phyloP scores from a whole-genome alignment of 305 asterid species.

The Solanum hybrid region DNA sequence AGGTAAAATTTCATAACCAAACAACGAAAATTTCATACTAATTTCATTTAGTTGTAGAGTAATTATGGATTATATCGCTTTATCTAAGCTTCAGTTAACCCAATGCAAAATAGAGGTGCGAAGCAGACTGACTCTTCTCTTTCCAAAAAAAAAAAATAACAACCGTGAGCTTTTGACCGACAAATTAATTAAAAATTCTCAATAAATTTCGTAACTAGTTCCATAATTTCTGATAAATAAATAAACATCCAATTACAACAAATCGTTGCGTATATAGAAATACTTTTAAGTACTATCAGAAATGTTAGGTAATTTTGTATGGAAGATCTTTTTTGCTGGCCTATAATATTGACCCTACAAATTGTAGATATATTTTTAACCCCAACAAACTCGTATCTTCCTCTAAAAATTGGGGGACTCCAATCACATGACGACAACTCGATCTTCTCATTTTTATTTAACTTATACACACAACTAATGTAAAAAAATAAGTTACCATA shows the following conservation, averaged over 20 bases:
- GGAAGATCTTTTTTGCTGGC: slow-evolving; percentile 14
- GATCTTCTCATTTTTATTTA: neutral
- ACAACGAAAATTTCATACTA: neutral
- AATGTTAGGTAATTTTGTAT: neutral
- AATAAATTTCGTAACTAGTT: too few species aligned
- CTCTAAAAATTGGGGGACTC: slow-evolving; percentile 19
- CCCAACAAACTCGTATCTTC: slow-evolving; percentile 11
- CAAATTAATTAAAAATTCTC: too few species aligned
- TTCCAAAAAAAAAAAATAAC: neutral
- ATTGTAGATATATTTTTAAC: neutral
- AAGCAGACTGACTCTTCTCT: neutral
- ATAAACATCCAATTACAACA: neutral
- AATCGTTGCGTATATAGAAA: neutral
- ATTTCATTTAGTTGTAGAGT: neutral
- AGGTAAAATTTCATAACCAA: too few species aligned
- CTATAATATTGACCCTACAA: slow-evolving; percentile 4
- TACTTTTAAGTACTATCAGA: slow-evolving; percentile 3
- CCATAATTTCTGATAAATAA: too few species aligned
- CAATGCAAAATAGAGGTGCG: neutral
- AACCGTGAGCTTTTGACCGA: neutral
- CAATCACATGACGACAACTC: neutral
- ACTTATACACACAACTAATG: neutral
- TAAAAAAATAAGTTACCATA: neutral
- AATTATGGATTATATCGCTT: neutral
- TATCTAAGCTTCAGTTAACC: neutral